phyloP scores from a whole-genome alignment of 805 yeast species.

The Kurtzmaniella fragi region DNA sequence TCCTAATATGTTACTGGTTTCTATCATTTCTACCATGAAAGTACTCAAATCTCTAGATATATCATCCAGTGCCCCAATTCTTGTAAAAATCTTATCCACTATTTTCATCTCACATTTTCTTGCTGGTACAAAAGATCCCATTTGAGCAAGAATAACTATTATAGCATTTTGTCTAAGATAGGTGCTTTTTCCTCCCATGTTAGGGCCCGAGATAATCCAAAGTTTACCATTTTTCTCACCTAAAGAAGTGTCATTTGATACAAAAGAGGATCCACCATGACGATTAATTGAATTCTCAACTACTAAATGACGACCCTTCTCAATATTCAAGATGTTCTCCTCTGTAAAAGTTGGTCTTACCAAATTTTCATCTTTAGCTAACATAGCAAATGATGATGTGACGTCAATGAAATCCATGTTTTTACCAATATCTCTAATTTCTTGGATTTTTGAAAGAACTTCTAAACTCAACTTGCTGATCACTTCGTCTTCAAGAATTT shows the following conservation, averaged over 20 bases:
- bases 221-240: constrained; percentile 12
- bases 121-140: constrained; percentile 76
- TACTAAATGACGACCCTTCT: constrained; percentile 75
- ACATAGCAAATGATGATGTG: constrained; percentile 61
- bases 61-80: constrained; percentile 86
- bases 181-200: constrained; percentile 86
- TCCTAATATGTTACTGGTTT: constrained; percentile 55
- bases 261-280: constrained; percentile 40
- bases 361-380: constrained; percentile 65
- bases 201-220: constrained; percentile 79
- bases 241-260: constrained; percentile 33
- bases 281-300: constrained; percentile 70
- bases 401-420: constrained; percentile 67
- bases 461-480: constrained; percentile 43
- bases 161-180: constrained; percentile 72
- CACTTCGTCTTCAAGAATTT: constrained; percentile 49
- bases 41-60: constrained; percentile 74
- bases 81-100: constrained; percentile 71
- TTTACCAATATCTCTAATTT: constrained; percentile 47
- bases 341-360: constrained; percentile 60
- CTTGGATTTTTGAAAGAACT: constrained; percentile 40
- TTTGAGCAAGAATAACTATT: constrained; percentile 64
- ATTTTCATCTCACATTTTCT: constrained; percentile 53
- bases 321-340: constrained; percentile 43
- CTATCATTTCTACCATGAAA: constrained; percentile 77